Evolutionary conservation across 1,284 basidiomycete species (phyloP).

Genomic region (Trametes versicolor): DNA sequence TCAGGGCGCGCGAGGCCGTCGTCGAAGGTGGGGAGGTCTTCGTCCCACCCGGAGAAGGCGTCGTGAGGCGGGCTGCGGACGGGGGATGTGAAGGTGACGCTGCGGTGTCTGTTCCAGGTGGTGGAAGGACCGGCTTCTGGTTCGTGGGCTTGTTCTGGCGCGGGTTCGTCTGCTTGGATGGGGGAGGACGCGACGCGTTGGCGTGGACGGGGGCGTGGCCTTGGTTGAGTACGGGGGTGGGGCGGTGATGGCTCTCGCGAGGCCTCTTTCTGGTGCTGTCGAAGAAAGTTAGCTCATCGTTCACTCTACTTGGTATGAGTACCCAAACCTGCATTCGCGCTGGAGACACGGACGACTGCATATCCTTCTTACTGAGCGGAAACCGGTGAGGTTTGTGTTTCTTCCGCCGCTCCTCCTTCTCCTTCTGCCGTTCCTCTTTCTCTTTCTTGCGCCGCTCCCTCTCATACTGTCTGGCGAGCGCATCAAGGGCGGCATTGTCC

Average conservation of each 20-base stretch:
- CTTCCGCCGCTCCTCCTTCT: constrained; percentile 26
- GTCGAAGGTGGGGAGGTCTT: constrained; percentile 13
- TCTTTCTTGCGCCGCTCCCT: constrained; percentile 18
- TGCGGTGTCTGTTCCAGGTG: constrained; percentile 21
- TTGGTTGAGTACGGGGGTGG: constrained; percentile 1
- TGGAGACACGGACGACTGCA: constrained; percentile 13
- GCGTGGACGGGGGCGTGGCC: constrained; percentile 21
- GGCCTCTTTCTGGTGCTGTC: no score
- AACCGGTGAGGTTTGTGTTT: constrained; percentile 19
- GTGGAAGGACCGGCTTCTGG: constrained; percentile 10
- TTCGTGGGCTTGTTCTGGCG: neutral
- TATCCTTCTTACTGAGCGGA: constrained; percentile 24
- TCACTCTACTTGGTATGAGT: no score
- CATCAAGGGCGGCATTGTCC: constrained; percentile 12
- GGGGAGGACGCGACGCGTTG: neutral
- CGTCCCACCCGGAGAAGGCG: constrained; percentile 4
- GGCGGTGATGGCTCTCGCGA: neutral
- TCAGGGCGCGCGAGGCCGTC: constrained; percentile 14
- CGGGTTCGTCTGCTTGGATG: neutral
- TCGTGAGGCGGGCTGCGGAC: neutral
- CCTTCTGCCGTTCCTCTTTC: constrained; percentile 23
- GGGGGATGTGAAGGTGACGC: constrained; percentile 25
- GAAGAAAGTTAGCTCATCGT: neutral
- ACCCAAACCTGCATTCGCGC: constrained; percentile 7
- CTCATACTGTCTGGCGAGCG: constrained; percentile 2